Evolutionary conservation across 2,329 filamentous ascomycete genomes (phyloP).

Genomic region (Phoma herbarum): DNA sequence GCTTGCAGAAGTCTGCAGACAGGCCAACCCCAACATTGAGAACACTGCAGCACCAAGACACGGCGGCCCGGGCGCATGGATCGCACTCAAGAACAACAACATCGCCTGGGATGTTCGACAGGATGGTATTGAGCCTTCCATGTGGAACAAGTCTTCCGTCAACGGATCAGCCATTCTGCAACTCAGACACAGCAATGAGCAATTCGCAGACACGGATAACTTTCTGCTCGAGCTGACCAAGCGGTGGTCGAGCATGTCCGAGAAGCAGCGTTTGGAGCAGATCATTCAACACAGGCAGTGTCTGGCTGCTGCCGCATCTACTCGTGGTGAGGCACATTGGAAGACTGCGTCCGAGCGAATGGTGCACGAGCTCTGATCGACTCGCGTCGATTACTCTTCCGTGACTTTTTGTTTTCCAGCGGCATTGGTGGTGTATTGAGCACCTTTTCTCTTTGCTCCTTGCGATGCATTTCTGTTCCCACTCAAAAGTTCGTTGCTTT

Average conservation of each 20-base stretch:
- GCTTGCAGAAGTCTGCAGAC: constrained; percentile 6
- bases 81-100: constrained; percentile 33
- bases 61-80: constrained; percentile 25
- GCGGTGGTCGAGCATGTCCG: background rate
- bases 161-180: constrained; percentile 19
- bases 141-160: constrained; percentile 27
- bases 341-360: constrained; percentile 7
- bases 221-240: background rate
- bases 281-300: background rate
- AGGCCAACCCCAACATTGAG: constrained; percentile 24
- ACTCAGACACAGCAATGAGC: constrained; percentile 16
- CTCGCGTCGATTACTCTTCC: background rate
- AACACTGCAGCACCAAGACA: constrained; percentile 17
- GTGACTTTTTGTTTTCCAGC: constrained; percentile 4
- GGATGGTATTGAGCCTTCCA: constrained; percentile 19
- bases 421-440: constrained; percentile 19
- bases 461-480: background rate
- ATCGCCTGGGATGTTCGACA: constrained; percentile 27
- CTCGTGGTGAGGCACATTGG: constrained; percentile 16
- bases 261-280: constrained; percentile 2
- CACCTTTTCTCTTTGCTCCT: background rate
- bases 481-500: constrained; percentile 14
- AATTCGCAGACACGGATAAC: constrained; percentile 9
- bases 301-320: background rate
- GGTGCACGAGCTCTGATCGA: background rate